Base-by-base conservation (phyloP, 106 monocot species). In the Triglochin maritima region DNA sequence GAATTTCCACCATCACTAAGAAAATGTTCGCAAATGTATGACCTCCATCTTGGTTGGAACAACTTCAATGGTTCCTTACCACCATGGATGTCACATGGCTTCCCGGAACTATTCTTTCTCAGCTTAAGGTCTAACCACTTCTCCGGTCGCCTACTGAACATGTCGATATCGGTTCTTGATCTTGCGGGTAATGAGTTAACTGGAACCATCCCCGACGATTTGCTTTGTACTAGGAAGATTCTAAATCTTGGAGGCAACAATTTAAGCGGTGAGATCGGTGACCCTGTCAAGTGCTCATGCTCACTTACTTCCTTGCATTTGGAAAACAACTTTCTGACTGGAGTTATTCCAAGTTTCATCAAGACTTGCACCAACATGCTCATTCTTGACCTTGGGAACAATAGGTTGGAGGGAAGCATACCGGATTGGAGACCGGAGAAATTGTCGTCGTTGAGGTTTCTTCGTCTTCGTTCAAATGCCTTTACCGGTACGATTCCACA, bases 301-400 rank as follows among this genome's bases (percentile, higher is more conserved):
- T 43, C 56, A 44, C 42, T 43, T 5, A 65, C 54, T 53, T 72
- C 45, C 2, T 44, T 77, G 43, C 70, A 63, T 42, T 17, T 77
- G 1, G 15, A 3, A 29, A 17, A 59, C 50, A 77, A 77, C 41
- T 64, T 4, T 41, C 48, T 77, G 9, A 49, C 46, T 3, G 70
- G 70, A 56, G 10, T 0, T 4, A 63, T 77, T 50, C 70, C 77
- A 45, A 7, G 7, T 2, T 47, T 64, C 7, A 6, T 77, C 7
- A 15, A 48, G 17, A 69, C 63, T 9, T 64, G 63, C 50, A 46
- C 62, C 2, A 44, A 9, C 54, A 41, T 77, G 49, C 49, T 63
- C 57, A 56, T 62, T 45, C 60, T 76, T 14, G 64, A 77, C 65
- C 70, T 77, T 12, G 64, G 64, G 10, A 41, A 44, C 8, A 77